Conservation (phyloP, 2,329 filamentous ascomycete species). For the Aureobasidium sp. region DNA sequence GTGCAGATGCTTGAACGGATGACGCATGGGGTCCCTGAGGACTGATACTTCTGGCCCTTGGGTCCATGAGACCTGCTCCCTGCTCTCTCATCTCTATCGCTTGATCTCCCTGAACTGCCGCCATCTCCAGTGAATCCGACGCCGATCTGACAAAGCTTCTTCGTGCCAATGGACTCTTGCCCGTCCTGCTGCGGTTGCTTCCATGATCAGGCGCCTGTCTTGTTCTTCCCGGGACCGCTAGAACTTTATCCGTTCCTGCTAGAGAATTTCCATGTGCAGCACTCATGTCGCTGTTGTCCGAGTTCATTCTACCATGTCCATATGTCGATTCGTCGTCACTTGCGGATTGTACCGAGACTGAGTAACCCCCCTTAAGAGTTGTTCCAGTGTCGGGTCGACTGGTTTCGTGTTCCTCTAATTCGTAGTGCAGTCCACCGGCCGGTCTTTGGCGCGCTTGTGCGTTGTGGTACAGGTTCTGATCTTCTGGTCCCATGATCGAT, state of each 20-base stretch:
- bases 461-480: constrained; percentile 63
- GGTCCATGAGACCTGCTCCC: background rate
- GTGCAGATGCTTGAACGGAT: background rate
- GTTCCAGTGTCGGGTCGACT: background rate
- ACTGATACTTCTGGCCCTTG: constrained; percentile 2
- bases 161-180: constrained; percentile 38
- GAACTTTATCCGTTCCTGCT: background rate
- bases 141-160: constrained; percentile 30
- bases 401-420: constrained; percentile 23
- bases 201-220: background rate
- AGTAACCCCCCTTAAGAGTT: constrained; percentile 5
- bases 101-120: background rate
- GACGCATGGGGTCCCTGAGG: background rate
- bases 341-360: constrained; percentile 13
- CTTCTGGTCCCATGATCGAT: constrained; percentile 66
- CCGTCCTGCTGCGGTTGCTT: constrained; percentile 20
- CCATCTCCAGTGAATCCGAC: constrained; percentile 13
- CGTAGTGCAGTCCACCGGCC: constrained; percentile 34
- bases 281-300: constrained; percentile 8
- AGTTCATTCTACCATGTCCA: background rate
- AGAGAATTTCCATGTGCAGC: background rate
- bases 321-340: constrained; percentile 5
- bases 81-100: constrained; percentile 9
- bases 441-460: constrained; percentile 46
- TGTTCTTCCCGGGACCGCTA: constrained; percentile 12